Base-by-base conservation (phyloP, 139 green algal species). In the Trebouxia sp. region DNA sequence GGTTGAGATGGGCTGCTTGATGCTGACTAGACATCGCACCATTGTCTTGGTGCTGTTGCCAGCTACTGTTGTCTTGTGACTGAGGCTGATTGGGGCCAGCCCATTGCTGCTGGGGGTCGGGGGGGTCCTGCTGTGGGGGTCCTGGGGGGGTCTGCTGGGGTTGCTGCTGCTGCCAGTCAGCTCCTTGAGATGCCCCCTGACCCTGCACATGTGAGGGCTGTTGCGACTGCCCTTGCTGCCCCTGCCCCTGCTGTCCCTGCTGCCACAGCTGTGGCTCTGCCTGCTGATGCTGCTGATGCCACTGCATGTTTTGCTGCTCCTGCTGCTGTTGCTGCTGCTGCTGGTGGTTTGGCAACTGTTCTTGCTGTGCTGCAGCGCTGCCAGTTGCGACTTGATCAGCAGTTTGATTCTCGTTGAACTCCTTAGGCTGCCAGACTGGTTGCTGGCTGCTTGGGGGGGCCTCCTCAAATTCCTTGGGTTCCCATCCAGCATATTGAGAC, bases 391-490 rank as follows among this genome's bases (percentile, higher is more conserved):
- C 14, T 53, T 53, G 47, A 1, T 53, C 14, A 14, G 20, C 62
- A 8, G 42, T 35, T 45, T 72, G 62, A 35, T 32, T 28, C 8
- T 72, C 62, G 10, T 45, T 24, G 20, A 43, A 72, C 35, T 72
- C 62, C 20, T 72, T 35, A 43, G 62, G 62, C 35, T 72, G 62
- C 62, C 62, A 72, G 17, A 35, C 43, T 5, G 32, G 37, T 30
- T 72, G 62, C 32, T 43, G 62, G 37, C 14, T 32, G 12, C 7
- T 35, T 22, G 17, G 32, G 14, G 53, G 41, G 42, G 1, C 48
- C 5, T 79, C 72, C 20, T 28, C n/a, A 38, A 79, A 79, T 47
- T 79, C 72, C 28, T 79, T 79, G 45, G 72, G 72, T 15, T 62
- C 43, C 72, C 72, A 79, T 10, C n/a, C 43, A 32, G 72, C 43